Base-by-base conservation (phyloP, 441 rosid genomes). In the Francoa sonchifolia region DNA sequence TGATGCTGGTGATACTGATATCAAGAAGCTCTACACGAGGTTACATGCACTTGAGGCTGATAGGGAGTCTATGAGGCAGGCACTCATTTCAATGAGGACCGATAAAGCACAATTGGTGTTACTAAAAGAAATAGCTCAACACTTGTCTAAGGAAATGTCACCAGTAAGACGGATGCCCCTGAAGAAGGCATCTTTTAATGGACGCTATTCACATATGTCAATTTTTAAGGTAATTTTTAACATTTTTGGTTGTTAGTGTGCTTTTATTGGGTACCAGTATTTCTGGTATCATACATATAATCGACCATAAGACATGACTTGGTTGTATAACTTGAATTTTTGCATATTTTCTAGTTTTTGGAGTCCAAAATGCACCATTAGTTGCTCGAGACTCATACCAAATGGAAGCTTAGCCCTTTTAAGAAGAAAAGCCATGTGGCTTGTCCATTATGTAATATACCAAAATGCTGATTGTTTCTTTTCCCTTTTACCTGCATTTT, bases 1-100 rank as follows among this genome's bases (percentile, higher is more conserved):
- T 38, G 88, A 86, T 46, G 28, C 52, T 47, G 47, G 57, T 49
- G 89, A 82, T 78, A 80, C 86, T 38, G 82, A 77, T 56, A 56
- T 92, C 47, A 62, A 54, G 72, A 90, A 83, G 61, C 84, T 92
- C n/a, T 82, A 73, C 68, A 65, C 44, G 74, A 76, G 99, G 76
- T 94, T 92, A 62, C 99, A 86, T 50, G 82, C 92, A 16, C 82
- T 92, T 19, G 96, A 92, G 74, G 96, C 95, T 28, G 96, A 92
- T 58, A 76, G 99, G 66, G 99, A 92, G 71, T 92, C 95, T 15
- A 83, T 92, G 96, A 81, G 79, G 63, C 95, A 83, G 54, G 86
- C 88, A 27, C 63, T 92, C 44, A 61, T 92, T 62, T 86, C 99
- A 1, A 86, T 87, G 99, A 73, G 95, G 37, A 86, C 94, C 5